Percentiles rank a stretch among this genome's conserved stretches.
Conservation (phyloP, 495 filamentous ascomycete species). For the Aspergillus sclerotioniger region DNA sequence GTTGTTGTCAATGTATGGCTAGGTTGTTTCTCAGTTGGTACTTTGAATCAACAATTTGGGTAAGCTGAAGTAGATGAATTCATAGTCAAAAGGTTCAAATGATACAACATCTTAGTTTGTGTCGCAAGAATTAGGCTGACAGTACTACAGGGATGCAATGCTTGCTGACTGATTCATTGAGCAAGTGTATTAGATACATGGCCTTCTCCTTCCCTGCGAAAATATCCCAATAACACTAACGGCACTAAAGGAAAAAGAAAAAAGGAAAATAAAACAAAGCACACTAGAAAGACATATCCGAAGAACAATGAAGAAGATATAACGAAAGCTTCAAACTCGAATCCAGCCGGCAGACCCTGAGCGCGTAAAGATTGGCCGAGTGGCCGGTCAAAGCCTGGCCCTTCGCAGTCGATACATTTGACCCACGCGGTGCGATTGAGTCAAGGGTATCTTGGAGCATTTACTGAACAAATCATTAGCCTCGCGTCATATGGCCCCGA, state of each 20-base stretch:
- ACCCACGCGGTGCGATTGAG: constrained; percentile 4
- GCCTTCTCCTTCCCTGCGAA: constrained; percentile 10
- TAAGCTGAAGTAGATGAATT: background rate
- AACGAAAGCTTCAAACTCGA: constrained; percentile 7
- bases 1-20: constrained; percentile 1
- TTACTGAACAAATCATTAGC: constrained; percentile 24
- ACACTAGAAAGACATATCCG: constrained; percentile 2
- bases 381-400: background rate
- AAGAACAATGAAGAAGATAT: constrained; percentile 9
- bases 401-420: constrained; percentile 4
- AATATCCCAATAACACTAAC: constrained; percentile 6
- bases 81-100: background rate
- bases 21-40: background rate
- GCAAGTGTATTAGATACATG: constrained; percentile 24
- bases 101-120: background rate
- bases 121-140: background rate
- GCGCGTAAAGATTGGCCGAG: constrained; percentile 5
- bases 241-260: constrained; percentile 12
- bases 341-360: constrained; percentile 8
- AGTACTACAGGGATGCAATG: background rate
- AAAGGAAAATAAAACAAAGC: too few species aligned
- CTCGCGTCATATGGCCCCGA: too few species aligned
- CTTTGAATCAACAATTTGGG: too few species aligned
- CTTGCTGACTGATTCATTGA: constrained; percentile 4
- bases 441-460: constrained; percentile 12